Conservation (phyloP, 2,329 filamentous ascomycete species). For the Cordyceps militaris region DNA sequence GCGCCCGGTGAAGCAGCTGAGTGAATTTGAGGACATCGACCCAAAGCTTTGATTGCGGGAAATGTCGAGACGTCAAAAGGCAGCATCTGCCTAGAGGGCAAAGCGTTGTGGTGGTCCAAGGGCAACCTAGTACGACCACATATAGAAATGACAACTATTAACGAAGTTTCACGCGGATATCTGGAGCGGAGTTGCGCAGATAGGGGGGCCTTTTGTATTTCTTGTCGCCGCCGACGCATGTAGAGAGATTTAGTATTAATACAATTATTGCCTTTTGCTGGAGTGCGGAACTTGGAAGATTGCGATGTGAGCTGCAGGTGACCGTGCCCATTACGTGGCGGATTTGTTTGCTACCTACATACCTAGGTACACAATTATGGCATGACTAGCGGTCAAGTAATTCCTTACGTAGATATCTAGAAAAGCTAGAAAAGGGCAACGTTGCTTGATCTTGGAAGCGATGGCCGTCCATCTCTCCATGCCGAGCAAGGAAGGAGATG, state of each 20-base stretch:
- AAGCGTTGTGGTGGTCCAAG: not conserved
- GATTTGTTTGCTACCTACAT: not conserved
- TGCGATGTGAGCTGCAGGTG: not conserved
- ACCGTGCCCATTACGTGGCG: not conserved
- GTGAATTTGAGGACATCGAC: constrained; percentile 78
- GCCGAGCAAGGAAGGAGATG: not conserved
- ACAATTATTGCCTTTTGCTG: not conserved
- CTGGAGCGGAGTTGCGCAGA: not conserved
- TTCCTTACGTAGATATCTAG: too few species aligned
- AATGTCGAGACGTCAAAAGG: not conserved
- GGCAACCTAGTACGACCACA: not conserved
- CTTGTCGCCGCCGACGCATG: not conserved
- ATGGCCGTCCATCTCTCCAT: not conserved
- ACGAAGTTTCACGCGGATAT: constrained; percentile 4
- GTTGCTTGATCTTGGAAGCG: not conserved
- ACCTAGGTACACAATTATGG: too few species aligned
- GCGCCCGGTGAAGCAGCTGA: constrained; percentile 64
- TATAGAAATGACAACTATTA: constrained; percentile 9
- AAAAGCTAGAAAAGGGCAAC: not conserved
- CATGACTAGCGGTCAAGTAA: not conserved
- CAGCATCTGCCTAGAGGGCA: not conserved
- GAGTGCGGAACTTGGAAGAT: not conserved
- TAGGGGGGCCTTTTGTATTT: not conserved
- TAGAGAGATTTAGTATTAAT: not conserved
- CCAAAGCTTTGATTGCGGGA: constrained; percentile 57